phyloP scores from a whole-genome alignment of 2,329 filamentous ascomycete species.

The Aspergillus amoenus region DNA sequence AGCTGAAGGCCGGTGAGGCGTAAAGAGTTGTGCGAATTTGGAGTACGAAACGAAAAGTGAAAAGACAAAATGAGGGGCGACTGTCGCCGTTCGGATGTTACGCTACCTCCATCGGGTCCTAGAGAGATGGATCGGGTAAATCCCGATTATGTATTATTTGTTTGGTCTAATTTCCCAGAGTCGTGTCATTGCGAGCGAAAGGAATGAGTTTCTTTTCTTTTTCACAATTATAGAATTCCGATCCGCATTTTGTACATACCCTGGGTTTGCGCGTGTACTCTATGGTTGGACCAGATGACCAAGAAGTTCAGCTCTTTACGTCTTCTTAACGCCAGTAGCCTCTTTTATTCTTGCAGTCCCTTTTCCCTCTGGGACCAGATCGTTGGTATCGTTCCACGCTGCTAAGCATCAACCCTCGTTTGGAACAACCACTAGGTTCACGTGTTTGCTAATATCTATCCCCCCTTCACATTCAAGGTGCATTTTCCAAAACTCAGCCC shows the following conservation, averaged over 20 bases:
- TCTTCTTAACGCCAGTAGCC: constrained; percentile 22
- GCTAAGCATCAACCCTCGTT: constrained; percentile 8
- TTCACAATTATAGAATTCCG: constrained; percentile 38
- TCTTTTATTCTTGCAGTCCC: constrained; percentile 4
- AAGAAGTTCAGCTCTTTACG: constrained; percentile 38
- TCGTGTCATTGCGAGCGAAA: constrained; percentile 44
- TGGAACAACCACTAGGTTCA: neutral
- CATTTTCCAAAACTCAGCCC: neutral
- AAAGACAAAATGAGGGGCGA: constrained; percentile 30
- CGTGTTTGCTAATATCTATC: neutral
- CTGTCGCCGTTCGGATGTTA: constrained; percentile 26
- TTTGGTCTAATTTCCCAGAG: constrained; percentile 42
- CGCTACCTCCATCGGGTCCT: constrained; percentile 36
- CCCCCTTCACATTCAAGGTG: neutral
- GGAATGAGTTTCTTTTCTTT: constrained; percentile 35
- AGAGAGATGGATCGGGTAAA: constrained; percentile 32
- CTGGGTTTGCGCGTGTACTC: constrained; percentile 41
- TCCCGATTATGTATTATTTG: constrained; percentile 43
- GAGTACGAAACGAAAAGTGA: constrained; percentile 13
- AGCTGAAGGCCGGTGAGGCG: constrained; percentile 56
- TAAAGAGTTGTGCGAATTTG: constrained; percentile 27
- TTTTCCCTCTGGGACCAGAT: constrained; percentile 3
- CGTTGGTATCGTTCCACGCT: constrained; percentile 11
- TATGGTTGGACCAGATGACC: constrained; percentile 40
- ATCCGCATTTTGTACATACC: constrained; percentile 44